phyloP scores from a whole-genome alignment of 306 rosid species.

The Fragaria vesca region DNA sequence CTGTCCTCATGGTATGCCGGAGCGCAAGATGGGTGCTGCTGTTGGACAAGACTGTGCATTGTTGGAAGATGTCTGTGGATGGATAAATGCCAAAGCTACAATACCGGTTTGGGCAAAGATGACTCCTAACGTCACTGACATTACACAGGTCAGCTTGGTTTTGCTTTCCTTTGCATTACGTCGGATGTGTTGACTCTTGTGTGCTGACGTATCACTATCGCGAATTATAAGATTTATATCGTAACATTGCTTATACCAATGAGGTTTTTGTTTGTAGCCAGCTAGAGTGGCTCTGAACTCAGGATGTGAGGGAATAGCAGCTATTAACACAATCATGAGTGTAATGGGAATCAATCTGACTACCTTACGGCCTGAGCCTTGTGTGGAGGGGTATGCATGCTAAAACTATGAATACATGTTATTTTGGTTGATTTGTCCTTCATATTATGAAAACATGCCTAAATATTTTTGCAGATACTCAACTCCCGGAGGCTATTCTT shows the following conservation, averaged over 20 bases:
- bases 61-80: constrained; percentile 90
- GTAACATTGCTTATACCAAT: constrained; percentile 7
- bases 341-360: constrained; percentile 95
- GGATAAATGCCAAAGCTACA: constrained; percentile 93
- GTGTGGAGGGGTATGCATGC: constrained; percentile 87
- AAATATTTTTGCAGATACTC: constrained; percentile 62
- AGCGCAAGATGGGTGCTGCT: constrained; percentile 96
- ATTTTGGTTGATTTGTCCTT: constrained; percentile 24
- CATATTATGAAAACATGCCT: constrained; percentile 14
- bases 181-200: constrained; percentile 6
- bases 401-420: constrained; percentile 6
- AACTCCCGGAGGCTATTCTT: constrained; percentile 98
- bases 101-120: constrained; percentile 99
- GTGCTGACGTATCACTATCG: neutral
- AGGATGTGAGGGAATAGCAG: constrained; percentile 89
- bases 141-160: constrained; percentile 60
- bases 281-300: constrained; percentile 76
- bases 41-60: constrained; percentile 93
- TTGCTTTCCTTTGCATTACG: constrained; percentile 2
- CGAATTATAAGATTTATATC: neutral
- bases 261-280: constrained; percentile 54
- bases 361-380: constrained; percentile 92
- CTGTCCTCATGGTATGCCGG: constrained; percentile 99
- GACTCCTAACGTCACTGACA: constrained; percentile 97
- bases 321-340: constrained; percentile 95